A percentile compares a stretch with the other conserved stretches of the same genome.
Conservation (phyloP, 176 grass and related monocot species). For the Eragrostis curvula region DNA sequence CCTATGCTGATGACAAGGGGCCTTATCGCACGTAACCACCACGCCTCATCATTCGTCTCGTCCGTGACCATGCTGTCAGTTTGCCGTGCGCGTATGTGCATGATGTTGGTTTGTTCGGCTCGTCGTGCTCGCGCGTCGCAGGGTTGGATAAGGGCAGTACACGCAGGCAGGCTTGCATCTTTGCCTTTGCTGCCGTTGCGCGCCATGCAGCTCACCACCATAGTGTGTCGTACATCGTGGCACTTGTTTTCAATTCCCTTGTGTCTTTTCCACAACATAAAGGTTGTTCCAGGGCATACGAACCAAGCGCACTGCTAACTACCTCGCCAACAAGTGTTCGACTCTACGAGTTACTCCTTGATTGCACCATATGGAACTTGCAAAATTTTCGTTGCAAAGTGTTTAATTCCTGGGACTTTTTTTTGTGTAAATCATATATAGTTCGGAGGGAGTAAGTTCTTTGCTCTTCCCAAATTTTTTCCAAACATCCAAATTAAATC, state of each 20-base stretch:
- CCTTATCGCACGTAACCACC: conserved; percentile 46
- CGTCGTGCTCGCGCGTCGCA: neutral
- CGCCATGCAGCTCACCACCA: neutral
- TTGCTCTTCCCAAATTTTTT: no score
- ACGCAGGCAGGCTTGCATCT: neutral
- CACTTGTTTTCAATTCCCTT: neutral
- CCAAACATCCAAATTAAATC: no score
- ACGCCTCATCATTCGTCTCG: neutral
- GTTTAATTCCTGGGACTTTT: no score
- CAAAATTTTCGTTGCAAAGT: no score
- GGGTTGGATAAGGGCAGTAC: neutral
- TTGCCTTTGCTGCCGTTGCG: neutral
- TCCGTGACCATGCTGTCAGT: neutral
- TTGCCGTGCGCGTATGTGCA: neutral
- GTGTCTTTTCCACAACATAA: neutral
- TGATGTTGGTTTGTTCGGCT: neutral
- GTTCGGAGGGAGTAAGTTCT: no score
- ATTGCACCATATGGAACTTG: no score
- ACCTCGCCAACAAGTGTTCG: no score
- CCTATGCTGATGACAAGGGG: neutral
- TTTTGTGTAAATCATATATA: no score
- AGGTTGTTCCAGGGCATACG: no score
- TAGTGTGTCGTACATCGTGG: neutral
- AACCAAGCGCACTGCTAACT: neutral
- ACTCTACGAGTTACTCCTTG: no score